Conservation (phyloP, 805 yeast genomes). For the Sugiyamaella valdiviana region DNA sequence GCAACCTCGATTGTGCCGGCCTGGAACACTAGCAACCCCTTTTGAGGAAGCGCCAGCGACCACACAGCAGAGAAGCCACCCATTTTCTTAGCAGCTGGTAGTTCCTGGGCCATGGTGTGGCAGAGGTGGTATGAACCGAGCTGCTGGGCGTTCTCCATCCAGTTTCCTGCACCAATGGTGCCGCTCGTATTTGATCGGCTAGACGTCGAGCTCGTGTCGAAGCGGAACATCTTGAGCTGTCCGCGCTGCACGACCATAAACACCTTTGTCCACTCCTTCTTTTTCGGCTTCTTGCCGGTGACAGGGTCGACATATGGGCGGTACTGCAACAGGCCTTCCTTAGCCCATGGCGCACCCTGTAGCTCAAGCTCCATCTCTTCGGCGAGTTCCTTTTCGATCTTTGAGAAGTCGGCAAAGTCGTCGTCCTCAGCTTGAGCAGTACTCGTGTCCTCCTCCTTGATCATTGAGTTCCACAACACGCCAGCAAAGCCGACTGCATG, state of each 20-base stretch:
- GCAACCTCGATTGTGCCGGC: slow-evolving; percentile 66
- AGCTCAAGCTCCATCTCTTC: slow-evolving; percentile 57
- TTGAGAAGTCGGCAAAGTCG: slow-evolving; percentile 25
- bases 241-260: slow-evolving; percentile 68
- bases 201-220: slow-evolving; percentile 28
- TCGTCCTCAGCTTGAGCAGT: slow-evolving; percentile 20
- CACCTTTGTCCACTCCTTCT: slow-evolving; percentile 40
- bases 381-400: slow-evolving; percentile 35
- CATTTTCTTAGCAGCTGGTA: slow-evolving; percentile 29
- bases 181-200: slow-evolving; percentile 8
- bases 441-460: slow-evolving; percentile 21
- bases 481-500: slow-evolving; percentile 31
- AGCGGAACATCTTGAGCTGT: slow-evolving; percentile 52
- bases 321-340: slow-evolving; percentile 58
- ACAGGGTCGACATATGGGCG: slow-evolving; percentile 26
- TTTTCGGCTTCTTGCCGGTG: slow-evolving; percentile 24
- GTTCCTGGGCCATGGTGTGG: slow-evolving; percentile 38
- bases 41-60: slow-evolving; percentile 50
- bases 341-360: slow-evolving; percentile 71
- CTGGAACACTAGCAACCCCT: slow-evolving; percentile 48
- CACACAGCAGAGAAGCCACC: slow-evolving; percentile 41
- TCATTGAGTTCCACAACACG: slow-evolving; percentile 27
- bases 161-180: slow-evolving; percentile 55
- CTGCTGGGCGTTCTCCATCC: slow-evolving; percentile 58
- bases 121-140: slow-evolving; percentile 49